Conservation (phyloP, 2,329 filamentous ascomycete species). For the Penicillium concentricum region DNA sequence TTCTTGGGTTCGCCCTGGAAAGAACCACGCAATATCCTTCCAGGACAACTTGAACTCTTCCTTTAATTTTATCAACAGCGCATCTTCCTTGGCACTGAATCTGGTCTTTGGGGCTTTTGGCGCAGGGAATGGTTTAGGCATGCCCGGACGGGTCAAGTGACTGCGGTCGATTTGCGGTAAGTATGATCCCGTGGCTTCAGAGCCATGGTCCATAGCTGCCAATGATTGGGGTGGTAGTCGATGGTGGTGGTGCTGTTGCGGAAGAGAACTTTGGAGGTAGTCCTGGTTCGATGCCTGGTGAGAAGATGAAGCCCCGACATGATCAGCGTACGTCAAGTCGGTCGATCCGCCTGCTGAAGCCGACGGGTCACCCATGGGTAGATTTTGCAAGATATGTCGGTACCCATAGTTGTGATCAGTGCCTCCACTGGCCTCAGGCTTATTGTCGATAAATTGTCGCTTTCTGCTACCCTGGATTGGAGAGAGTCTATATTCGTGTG, state of each 20-base stretch:
- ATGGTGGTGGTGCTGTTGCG: conserved; percentile 74
- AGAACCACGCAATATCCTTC: conserved; percentile 98
- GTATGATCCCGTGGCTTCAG: background rate
- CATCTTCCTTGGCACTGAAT: conserved; percentile 59
- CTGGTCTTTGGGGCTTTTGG: conserved; percentile 44
- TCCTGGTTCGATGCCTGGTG: conserved; percentile 30
- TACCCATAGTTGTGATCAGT: conserved; percentile 13
- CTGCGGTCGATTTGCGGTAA: conserved; percentile 52
- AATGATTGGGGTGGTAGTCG: conserved; percentile 72
- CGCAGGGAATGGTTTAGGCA: conserved; percentile 77
- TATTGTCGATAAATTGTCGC: conserved; percentile 34
- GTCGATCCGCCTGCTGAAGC: conserved; percentile 33
- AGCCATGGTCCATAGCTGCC: conserved; percentile 54
- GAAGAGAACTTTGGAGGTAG: conserved; percentile 42
- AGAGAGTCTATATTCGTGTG: conserved; percentile 31
- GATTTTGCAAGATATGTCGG: conserved; percentile 30
- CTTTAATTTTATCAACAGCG: conserved; percentile 82
- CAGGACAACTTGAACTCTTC: conserved; percentile 93
- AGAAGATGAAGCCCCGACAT: conserved; percentile 31
- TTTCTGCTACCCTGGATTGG: conserved; percentile 35
- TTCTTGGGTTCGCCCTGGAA: conserved; percentile 83
- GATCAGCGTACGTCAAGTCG: conserved; percentile 37
- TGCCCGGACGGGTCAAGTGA: conserved; percentile 80
- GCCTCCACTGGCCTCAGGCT: conserved; percentile 23
- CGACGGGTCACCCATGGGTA: conserved; percentile 30